Conservation (phyloP, 768 basidiomycete species). For the Lactarius pseudohatsudake region DNA sequence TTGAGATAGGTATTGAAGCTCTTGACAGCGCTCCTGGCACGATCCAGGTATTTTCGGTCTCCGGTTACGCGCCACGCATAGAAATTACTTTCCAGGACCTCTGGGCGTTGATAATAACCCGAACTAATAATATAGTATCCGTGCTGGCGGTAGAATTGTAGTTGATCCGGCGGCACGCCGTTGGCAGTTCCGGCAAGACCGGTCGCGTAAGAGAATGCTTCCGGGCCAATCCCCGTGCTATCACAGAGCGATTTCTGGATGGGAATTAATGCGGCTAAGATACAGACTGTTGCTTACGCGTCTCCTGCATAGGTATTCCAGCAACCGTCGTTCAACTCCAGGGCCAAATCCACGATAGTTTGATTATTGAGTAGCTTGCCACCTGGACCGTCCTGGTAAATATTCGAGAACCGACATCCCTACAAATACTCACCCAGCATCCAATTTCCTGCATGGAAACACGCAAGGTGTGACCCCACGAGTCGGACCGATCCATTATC, state of each 20-base stretch:
- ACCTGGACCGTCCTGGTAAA: constrained; percentile 38
- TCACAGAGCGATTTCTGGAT: background rate
- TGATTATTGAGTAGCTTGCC: constrained; percentile 68
- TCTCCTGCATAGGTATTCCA: constrained; percentile 80
- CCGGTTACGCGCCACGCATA: constrained; percentile 76
- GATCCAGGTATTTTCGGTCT: constrained; percentile 63
- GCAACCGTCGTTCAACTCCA: constrained; percentile 67
- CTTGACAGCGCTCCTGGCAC: constrained; percentile 56
- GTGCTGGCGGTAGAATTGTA: constrained; percentile 55
- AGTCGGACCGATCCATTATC: constrained; percentile 47
- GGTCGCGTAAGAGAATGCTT: constrained; percentile 62
- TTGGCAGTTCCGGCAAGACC: constrained; percentile 51
- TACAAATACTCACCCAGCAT: constrained; percentile 49
- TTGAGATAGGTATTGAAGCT: constrained; percentile 59
- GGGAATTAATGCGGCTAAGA: background rate
- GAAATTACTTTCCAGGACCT: constrained; percentile 80
- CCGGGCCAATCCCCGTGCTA: constrained; percentile 78
- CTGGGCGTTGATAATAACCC: constrained; percentile 66
- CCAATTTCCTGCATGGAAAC: constrained; percentile 78
- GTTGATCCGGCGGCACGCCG: constrained; percentile 39
- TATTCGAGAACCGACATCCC: background rate
- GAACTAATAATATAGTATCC: constrained; percentile 61
- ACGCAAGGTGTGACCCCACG: constrained; percentile 70
- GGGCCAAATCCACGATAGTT: constrained; percentile 62
- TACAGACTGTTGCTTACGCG: constrained; percentile 43